Base-by-base conservation (phyloP, 495 filamentous ascomycete species). In the Amphirosellinia nigrospora region DNA sequence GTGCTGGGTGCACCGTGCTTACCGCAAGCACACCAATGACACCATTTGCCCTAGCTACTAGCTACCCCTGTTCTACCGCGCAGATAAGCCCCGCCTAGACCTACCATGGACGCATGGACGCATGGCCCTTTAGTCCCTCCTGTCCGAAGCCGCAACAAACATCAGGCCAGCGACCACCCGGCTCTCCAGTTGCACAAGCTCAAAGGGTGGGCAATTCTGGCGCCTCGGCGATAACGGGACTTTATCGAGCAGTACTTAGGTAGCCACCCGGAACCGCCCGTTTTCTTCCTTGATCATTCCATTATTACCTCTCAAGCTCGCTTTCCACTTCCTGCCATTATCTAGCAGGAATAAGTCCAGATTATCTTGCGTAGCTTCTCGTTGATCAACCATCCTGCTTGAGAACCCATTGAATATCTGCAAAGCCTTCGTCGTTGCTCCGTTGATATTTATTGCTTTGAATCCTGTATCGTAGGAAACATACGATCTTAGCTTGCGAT, bases 71-170 rank as follows among this genome's bases (percentile, higher is more conserved):
- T 46, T 58, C 61, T 21, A 28, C n/a, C n/a, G 3, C 5, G 8
- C 39, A 60, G 58, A 61, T 61, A 61, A 61, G 58, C 53, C 53
- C 41, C 39, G 53, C 53, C 39, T 55, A 16, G 45, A 36, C 3
- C 34, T 36, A 36, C 34, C 7, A 7, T 36, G 34, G 19, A 30
- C 32, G 19, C 28, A 41, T 30, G 34, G 52, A 0, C 13, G 34
- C 45, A 41, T 46, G 66, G 67, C 67, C 41, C 46, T 69, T 69
- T 69, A 56, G 46, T 70, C 68, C 34, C 3, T 36, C 34, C 7
- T 3, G 34, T 36, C 34, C 68, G 68, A 70, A 70, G 60, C 68
- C 68, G 68, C 64, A 66, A 66, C 32, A 38, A 58, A 46, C 64
- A 53, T 66, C 64, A 55, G 64, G 32, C 38, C 50, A 67, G 52